Evolutionary conservation across 192 early-diverging fungal species (phyloP).

Genomic region (Gonapodya prolifera): DNA sequence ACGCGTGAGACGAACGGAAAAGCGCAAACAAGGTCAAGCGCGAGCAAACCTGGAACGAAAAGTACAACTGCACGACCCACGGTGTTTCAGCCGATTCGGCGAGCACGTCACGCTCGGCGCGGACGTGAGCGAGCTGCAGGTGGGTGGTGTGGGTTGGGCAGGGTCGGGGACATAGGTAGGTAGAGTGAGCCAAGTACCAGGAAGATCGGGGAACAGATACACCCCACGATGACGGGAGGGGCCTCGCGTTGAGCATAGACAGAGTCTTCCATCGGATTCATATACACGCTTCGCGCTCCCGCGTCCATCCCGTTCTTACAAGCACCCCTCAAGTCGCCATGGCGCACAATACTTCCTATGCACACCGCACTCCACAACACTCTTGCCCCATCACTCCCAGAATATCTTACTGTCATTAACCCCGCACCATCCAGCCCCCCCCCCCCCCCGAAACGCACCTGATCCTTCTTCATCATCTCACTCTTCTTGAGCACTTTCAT

Average conservation of each 20-base stretch:
- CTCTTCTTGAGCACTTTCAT: slow-evolving; percentile 95
- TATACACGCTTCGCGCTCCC: too few relatives aligned
- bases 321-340: too few relatives aligned
- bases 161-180: background rate
- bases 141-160: background rate
- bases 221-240: too few relatives aligned
- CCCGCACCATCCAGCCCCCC: too few relatives aligned
- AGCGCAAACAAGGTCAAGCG: too few relatives aligned
- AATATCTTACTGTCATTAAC: too few relatives aligned
- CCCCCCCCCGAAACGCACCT: slow-evolving; percentile 30
- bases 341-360: too few relatives aligned
- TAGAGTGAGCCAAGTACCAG: background rate
- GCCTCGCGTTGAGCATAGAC: too few relatives aligned
- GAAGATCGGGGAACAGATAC: background rate
- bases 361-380: too few relatives aligned
- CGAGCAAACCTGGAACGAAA: slow-evolving; percentile 93
- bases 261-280: too few relatives aligned
- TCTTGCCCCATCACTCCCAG: too few relatives aligned
- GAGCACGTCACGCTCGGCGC: slow-evolving; percentile 94
- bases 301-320: too few relatives aligned
- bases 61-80: slow-evolving; percentile 97
- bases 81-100: slow-evolving; percentile 84
- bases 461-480: slow-evolving; percentile 98
- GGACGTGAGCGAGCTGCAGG: slow-evolving; percentile 79
- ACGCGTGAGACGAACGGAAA: background rate